A percentile compares a stretch with the other conserved stretches of the same genome.
phyloP scores from a whole-genome alignment of 2,329 filamentous ascomycete genomes.

The Amesomyces nigricolor region DNA sequence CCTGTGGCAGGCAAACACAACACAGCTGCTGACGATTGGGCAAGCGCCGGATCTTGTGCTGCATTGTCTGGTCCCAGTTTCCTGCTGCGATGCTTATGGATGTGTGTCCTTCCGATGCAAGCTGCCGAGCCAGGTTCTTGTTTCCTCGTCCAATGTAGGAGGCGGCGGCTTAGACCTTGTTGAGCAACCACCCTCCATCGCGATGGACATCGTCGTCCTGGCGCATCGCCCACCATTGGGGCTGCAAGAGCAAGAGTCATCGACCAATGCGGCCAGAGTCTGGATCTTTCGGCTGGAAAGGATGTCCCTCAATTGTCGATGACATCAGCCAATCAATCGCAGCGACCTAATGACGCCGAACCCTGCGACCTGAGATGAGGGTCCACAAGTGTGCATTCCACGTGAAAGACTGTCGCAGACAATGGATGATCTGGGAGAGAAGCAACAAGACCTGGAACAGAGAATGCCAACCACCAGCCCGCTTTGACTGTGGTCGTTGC shows the following conservation, averaged over 20 bases:
- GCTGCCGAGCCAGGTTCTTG: too few species aligned
- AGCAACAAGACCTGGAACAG: background rate
- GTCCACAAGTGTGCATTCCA: conserved; percentile 10
- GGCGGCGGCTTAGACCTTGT: too few species aligned
- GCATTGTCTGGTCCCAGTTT: background rate
- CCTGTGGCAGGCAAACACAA: background rate
- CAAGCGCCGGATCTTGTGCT: conserved; percentile 6
- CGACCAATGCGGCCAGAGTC: background rate
- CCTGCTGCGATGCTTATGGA: too few species aligned
- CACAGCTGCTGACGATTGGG: background rate
- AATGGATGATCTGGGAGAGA: too few species aligned
- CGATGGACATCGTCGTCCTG: background rate
- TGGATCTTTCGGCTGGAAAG: background rate
- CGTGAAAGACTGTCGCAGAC: background rate
- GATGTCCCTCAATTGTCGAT: background rate
- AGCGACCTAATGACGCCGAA: background rate
- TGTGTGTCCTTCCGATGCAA: too few species aligned
- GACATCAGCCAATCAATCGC: background rate
- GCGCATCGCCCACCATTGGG: too few species aligned
- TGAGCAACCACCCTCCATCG: too few species aligned
- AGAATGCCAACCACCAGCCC: background rate
- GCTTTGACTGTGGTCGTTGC: background rate
- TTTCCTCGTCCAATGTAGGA: too few species aligned
- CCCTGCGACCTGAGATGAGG: conserved; percentile 8
- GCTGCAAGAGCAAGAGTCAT: background rate